phyloP scores from a whole-genome alignment of 768 basidiomycete genomes.

The Russula sp. region DNA sequence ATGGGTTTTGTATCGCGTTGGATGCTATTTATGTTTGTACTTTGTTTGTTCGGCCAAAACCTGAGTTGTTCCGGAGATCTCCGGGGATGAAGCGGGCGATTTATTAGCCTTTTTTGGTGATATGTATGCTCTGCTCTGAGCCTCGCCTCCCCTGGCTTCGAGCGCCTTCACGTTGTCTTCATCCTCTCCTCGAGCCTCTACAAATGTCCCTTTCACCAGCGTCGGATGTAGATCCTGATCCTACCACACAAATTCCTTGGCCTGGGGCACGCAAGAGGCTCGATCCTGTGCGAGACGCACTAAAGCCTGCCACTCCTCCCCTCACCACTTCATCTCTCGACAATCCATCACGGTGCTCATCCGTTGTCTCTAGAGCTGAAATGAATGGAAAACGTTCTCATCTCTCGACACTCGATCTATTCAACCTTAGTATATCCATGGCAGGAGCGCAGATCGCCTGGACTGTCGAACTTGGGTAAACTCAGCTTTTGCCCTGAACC shows the following conservation, averaged over 20 bases:
- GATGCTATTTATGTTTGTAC: background rate
- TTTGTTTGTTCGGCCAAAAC: too few relatives aligned
- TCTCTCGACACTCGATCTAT: slow-evolving; percentile 39
- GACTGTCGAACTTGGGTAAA: slow-evolving; percentile 89
- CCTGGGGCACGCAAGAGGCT: slow-evolving; percentile 33
- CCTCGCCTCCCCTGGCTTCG: background rate
- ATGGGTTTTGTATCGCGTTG: background rate
- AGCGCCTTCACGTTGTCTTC: background rate
- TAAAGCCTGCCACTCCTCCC: background rate
- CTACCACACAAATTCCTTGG: slow-evolving; percentile 77
- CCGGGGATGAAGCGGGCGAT: too few relatives aligned
- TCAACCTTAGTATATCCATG: slow-evolving; percentile 86
- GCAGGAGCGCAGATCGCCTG: slow-evolving; percentile 91
- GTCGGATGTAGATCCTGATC: slow-evolving; percentile 55
- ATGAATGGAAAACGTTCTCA: slow-evolving; percentile 31
- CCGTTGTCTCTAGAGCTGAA: slow-evolving; percentile 22
- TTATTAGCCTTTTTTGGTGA: too few relatives aligned
- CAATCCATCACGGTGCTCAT: slow-evolving; percentile 1
- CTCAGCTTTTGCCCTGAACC: slow-evolving; percentile 24
- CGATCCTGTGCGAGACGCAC: slow-evolving; percentile 20
- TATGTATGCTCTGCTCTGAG: too few relatives aligned
- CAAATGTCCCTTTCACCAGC: slow-evolving; percentile 54
- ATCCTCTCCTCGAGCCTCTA: background rate
- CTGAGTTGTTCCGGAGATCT: background rate
- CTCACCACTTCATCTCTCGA: background rate